A percentile compares a stretch with the other conserved stretches of the same genome.
Conservation (phyloP, 129 eudicot genomes). For the Lactuca sativa region DNA sequence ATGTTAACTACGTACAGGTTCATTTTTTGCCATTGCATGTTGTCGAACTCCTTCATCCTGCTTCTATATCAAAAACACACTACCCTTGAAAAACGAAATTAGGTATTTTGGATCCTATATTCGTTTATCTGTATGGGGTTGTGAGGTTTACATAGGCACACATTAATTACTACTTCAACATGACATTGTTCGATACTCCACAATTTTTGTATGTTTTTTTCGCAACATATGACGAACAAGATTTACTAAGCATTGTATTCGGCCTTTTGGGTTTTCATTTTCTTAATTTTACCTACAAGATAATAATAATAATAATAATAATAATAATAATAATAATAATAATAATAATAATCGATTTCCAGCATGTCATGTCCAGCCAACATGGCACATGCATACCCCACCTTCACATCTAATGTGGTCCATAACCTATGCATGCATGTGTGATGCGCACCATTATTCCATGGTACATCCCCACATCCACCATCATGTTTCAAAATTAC, state of each 20-base stretch:
- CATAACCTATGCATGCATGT: constrained; percentile 32
- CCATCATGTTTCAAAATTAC: constrained; percentile 15
- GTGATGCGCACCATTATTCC: constrained; percentile 26
- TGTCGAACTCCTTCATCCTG: too few relatives aligned
- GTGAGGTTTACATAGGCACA: not conserved
- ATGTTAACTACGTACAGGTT: not conserved
- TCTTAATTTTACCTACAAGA: not conserved
- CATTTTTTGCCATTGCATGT: not conserved
- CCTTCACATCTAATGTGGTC: constrained; percentile 33
- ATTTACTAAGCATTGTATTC: too few relatives aligned
- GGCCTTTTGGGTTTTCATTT: not conserved
- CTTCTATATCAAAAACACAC: too few relatives aligned
- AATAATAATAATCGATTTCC: constrained; percentile 9
- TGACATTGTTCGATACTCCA: not conserved
- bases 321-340: not conserved
- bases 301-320: too few relatives aligned
- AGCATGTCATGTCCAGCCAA: constrained; percentile 24
- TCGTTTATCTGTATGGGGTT: not conserved
- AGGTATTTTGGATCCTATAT: too few relatives aligned
- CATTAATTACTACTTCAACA: too few relatives aligned
- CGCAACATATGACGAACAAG: too few relatives aligned
- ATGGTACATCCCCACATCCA: constrained; percentile 21
- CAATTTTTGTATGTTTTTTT: too few relatives aligned
- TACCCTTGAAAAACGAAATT: too few relatives aligned
- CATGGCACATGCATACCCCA: constrained; percentile 35